Evolutionary conservation across 2,329 filamentous ascomycete species (phyloP).

Genomic region (Dactylonectria estremocensis): DNA sequence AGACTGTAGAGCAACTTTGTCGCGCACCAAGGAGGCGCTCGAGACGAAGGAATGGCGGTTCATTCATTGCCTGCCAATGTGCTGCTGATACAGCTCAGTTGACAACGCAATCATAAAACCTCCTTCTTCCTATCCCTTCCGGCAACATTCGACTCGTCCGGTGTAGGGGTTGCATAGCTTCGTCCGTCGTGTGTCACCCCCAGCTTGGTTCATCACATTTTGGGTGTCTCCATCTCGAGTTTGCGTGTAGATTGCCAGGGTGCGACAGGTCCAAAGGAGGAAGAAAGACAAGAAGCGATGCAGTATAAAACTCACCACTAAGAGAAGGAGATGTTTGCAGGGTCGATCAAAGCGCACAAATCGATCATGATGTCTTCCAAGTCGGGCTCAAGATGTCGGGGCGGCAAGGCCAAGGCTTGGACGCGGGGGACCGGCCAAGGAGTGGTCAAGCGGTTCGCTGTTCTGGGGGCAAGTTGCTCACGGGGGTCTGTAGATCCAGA

Average conservation of each 20-base stretch:
- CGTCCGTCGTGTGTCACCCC: constrained; percentile 2
- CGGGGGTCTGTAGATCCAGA: constrained; percentile 26
- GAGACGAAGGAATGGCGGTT: neutral
- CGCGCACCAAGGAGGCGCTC: neutral
- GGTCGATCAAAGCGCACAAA: constrained; percentile 54
- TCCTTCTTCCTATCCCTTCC: neutral
- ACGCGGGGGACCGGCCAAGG: constrained; percentile 35
- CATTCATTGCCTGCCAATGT: constrained; percentile 1
- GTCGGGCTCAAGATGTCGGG: constrained; percentile 40
- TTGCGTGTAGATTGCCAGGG: constrained; percentile 5
- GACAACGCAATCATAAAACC: neutral
- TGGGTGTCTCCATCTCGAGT: constrained; percentile 11
- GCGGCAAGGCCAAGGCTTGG: constrained; percentile 45
- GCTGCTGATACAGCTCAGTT: neutral
- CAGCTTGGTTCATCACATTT: neutral
- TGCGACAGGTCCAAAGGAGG: constrained; percentile 13
- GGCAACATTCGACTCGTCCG: neutral
- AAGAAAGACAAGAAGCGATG: constrained; percentile 19
- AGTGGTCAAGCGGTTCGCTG: constrained; percentile 15
- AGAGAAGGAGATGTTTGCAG: constrained; percentile 53
- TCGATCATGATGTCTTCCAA: constrained; percentile 60
- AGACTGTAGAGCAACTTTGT: neutral
- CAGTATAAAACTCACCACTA: constrained; percentile 57
- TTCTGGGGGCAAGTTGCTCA: constrained; percentile 30
- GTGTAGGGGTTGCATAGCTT: neutral